A percentile compares a stretch with the other conserved stretches of the same genome.
Evolutionary conservation across 208 protist species (phyloP).

Genomic region (Phytomonas sp.): DNA sequence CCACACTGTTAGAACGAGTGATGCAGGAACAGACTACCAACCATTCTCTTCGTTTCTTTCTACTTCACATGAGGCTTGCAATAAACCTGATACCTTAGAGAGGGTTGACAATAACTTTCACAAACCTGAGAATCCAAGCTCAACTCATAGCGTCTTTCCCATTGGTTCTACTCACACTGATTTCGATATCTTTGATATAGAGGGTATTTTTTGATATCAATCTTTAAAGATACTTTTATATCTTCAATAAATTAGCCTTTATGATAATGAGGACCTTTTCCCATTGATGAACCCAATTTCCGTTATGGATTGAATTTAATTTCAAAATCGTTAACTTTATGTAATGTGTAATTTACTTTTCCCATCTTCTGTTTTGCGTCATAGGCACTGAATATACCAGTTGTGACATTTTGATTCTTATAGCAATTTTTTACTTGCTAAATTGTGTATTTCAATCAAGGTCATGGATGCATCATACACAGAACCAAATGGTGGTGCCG

Average conservation of each 20-base stretch:
- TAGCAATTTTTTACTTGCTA: slow-evolving; percentile 12
- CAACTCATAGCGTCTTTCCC: neutral
- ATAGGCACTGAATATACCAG: slow-evolving; percentile 6
- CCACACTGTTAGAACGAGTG: neutral
- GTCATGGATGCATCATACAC: slow-evolving; percentile 46
- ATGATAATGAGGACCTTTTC: neutral
- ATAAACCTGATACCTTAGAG: neutral
- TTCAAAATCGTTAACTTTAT: slow-evolving; percentile 10
- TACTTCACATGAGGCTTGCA: neutral
- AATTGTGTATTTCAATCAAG: neutral
- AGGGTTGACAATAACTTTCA: neutral
- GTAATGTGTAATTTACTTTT: slow-evolving; percentile 15
- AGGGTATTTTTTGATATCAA: slow-evolving; percentile 45
- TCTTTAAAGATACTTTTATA: neutral
- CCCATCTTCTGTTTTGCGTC: slow-evolving; percentile 3
- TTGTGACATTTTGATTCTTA: slow-evolving; percentile 3
- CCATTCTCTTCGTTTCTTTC: neutral
- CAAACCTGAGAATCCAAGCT: neutral
- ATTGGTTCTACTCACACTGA: neutral
- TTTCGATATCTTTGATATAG: slow-evolving; percentile 68
- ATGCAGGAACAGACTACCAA: neutral
- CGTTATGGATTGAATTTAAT: neutral
- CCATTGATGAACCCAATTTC: neutral
- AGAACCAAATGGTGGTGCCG: slow-evolving; percentile 29
- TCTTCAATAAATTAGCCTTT: neutral